phyloP scores from a whole-genome alignment of 768 basidiomycete species.

The Rhizopogon vesiculosus region DNA sequence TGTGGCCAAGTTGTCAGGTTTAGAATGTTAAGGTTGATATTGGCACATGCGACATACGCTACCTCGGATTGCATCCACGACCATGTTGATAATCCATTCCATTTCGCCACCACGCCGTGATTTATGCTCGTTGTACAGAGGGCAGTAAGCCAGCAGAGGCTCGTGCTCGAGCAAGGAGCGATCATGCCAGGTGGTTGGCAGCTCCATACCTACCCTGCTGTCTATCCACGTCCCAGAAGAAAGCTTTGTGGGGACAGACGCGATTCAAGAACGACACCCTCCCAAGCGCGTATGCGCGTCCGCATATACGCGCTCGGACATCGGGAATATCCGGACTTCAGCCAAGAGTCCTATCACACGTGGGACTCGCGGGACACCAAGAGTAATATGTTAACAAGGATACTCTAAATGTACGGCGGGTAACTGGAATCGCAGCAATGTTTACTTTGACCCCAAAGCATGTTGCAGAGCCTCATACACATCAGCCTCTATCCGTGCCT shows the following conservation, averaged over 20 bases:
- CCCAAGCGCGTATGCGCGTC: no score
- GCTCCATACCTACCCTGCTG: slow-evolving; percentile 10
- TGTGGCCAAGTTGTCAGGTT: neutral
- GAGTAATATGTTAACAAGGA: neutral
- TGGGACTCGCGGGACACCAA: neutral
- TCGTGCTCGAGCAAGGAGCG: slow-evolving; percentile 16
- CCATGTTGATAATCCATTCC: neutral
- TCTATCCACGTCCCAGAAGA: no score
- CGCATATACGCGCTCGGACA: neutral
- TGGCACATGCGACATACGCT: neutral
- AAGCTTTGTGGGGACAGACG: no score
- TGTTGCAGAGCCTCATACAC: slow-evolving; percentile 95
- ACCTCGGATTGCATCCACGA: slow-evolving; percentile 11
- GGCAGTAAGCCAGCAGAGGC: slow-evolving; percentile 9
- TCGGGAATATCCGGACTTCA: neutral
- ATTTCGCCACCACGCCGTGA: neutral
- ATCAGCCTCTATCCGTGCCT: slow-evolving; percentile 91
- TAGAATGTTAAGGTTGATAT: neutral
- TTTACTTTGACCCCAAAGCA: slow-evolving; percentile 56
- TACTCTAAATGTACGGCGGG: slow-evolving; percentile 11
- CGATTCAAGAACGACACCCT: no score
- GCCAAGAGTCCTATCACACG: neutral
- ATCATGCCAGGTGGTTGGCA: slow-evolving; percentile 12
- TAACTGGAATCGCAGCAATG: slow-evolving; percentile 5
- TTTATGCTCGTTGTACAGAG: neutral